Conservation (phyloP, 78 protist species). For the Dictyostelium intermedium region DNA sequence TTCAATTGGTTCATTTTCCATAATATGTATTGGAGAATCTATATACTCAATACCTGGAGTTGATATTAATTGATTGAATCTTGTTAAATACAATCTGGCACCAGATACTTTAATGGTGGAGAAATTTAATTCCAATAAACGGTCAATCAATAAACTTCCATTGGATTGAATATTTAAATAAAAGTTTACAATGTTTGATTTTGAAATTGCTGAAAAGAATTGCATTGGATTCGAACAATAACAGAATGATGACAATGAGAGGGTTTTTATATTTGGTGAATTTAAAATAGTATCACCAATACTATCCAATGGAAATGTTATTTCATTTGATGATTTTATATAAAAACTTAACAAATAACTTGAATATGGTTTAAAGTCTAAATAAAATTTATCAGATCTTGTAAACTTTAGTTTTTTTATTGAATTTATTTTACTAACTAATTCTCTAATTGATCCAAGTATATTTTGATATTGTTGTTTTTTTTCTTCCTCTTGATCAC, state of each 20-base stretch:
- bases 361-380: neutral
- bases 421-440: neutral
- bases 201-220: neutral
- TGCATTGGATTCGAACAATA: slow-evolving; percentile 19
- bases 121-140: neutral
- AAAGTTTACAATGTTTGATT: neutral
- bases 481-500: too few relatives aligned
- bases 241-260: neutral
- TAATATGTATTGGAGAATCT: neutral
- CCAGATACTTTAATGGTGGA: neutral
- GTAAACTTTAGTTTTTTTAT: neutral
- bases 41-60: neutral
- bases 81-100: neutral
- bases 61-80: neutral
- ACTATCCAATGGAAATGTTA: neutral
- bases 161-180: neutral
- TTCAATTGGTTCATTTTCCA: neutral
- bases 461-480: neutral
- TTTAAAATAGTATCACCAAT: neutral
- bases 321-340: slow-evolving; percentile 11
- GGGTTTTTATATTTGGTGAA: neutral
- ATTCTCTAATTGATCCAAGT: neutral
- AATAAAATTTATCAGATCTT: neutral
- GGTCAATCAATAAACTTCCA: neutral
- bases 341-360: neutral